Conservation (phyloP, 768 basidiomycete genomes). For the Leccinellum albellum region DNA sequence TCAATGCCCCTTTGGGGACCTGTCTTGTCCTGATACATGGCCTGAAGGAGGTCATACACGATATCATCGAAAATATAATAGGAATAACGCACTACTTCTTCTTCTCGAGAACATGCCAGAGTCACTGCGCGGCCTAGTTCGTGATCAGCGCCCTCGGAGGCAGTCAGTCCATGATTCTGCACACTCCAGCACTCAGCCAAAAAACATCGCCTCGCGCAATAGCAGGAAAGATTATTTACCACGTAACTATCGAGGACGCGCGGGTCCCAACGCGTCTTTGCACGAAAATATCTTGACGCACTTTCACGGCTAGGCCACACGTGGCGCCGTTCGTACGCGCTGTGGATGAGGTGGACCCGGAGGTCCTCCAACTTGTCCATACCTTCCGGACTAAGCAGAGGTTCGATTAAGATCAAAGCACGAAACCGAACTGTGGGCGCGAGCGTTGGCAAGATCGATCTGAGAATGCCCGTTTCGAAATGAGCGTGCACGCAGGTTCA, state of each 20-base stretch:
- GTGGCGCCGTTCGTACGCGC: slow-evolving; percentile 49
- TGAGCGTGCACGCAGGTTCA: background rate
- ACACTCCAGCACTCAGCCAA: background rate
- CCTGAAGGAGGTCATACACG: slow-evolving; percentile 31
- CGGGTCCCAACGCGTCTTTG: slow-evolving; percentile 48
- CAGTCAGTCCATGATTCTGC: slow-evolving; percentile 47
- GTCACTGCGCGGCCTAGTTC: slow-evolving; percentile 36
- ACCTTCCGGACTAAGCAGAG: slow-evolving; percentile 54
- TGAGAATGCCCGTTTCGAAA: slow-evolving; percentile 19
- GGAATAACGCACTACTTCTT: slow-evolving; percentile 52
- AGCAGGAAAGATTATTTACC: slow-evolving; percentile 34
- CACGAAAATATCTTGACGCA: slow-evolving; percentile 38
- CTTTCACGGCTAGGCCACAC: slow-evolving; percentile 47
- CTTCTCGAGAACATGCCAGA: slow-evolving; percentile 56
- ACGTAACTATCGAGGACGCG: slow-evolving; percentile 50
- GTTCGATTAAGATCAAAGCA: slow-evolving; percentile 59
- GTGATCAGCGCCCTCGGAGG: slow-evolving; percentile 31
- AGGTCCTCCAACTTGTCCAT: slow-evolving; percentile 40
- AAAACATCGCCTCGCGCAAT: background rate
- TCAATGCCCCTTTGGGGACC: slow-evolving; percentile 53
- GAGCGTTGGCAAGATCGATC: slow-evolving; percentile 51
- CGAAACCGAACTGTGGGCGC: slow-evolving; percentile 43
- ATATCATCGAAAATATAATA: background rate
- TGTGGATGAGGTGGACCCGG: slow-evolving; percentile 39
- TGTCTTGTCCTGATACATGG: slow-evolving; percentile 59